A percentile compares a stretch with the other conserved stretches of the same genome.
phyloP scores from a whole-genome alignment of 768 basidiomycete genomes.

The Russula earlei region DNA sequence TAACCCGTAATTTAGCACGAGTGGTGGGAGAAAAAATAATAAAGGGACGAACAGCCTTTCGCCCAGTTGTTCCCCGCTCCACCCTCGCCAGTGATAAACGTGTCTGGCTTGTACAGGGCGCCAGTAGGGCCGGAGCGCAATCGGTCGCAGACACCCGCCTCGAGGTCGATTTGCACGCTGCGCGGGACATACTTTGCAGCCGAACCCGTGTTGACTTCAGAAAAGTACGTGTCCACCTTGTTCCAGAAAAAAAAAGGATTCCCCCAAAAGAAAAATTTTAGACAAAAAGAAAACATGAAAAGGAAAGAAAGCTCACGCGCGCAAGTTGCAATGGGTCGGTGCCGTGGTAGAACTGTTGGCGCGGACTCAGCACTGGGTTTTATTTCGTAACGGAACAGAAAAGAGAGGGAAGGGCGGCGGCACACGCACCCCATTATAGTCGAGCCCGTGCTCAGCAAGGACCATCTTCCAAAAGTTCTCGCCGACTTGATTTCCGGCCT shows the following conservation, averaged over 20 bases:
- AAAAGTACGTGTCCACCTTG: constrained; percentile 77
- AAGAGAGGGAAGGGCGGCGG: background rate
- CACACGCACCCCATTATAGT: constrained; percentile 51
- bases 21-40: constrained; percentile 9
- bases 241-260: background rate
- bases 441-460: constrained; percentile 77
- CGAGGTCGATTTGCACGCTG: constrained; percentile 84
- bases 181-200: constrained; percentile 78
- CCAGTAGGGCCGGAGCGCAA: constrained; percentile 67
- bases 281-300: background rate
- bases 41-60: constrained; percentile 66
- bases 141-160: constrained; percentile 74
- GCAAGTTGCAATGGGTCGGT: constrained; percentile 65
- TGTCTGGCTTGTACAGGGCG: constrained; percentile 77
- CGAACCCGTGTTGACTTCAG: constrained; percentile 44
- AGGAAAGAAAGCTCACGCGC: constrained; percentile 38
- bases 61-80: constrained; percentile 93
- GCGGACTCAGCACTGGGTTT: background rate
- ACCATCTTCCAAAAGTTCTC: constrained; percentile 87
- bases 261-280: background rate
- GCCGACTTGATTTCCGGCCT: constrained; percentile 74
- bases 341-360: constrained; percentile 53
- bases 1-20: constrained; percentile 26
- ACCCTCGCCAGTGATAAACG: constrained; percentile 54
- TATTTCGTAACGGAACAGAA: background rate